These are phyloP conservation scores for Daldinia caldariorum DNA, from an alignment of 495 filamentous ascomycete genomes.

Conservation along the genomic window DNA sequence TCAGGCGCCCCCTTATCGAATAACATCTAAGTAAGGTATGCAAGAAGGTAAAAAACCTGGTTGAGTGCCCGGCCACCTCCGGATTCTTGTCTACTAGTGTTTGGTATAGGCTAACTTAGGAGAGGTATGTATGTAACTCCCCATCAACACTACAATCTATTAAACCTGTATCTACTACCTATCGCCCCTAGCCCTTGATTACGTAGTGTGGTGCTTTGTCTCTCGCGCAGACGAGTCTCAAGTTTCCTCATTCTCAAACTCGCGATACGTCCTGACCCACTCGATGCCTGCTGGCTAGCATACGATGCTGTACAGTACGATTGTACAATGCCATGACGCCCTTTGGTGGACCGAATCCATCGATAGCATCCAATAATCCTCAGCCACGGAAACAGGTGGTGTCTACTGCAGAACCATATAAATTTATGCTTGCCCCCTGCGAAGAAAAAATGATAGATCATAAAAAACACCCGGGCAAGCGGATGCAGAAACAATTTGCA, in stretches of 20 bases:
- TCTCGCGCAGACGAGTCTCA: conserved; percentile 9
- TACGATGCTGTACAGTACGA: conserved; percentile 22
- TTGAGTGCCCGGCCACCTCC: conserved; percentile 23
- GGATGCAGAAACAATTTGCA: conserved; percentile 6
- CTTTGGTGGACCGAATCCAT: conserved; percentile 26
- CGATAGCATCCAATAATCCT: conserved; percentile 45
- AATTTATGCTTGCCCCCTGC: conserved; percentile 31
- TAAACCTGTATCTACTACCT: background rate
- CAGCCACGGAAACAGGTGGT: conserved; percentile 47
- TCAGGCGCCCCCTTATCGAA: conserved; percentile 22
- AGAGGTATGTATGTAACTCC: no score
- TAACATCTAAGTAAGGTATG: background rate
- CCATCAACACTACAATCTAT: background rate
- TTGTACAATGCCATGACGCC: conserved; percentile 19
- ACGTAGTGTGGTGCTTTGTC: conserved; percentile 5
- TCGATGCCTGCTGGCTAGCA: conserved; percentile 4
- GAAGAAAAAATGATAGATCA: conserved; percentile 38
- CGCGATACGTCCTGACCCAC: conserved; percentile 17
- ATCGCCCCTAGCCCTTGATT: conserved; percentile 15
- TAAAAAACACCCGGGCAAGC: conserved; percentile 31
- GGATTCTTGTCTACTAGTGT: conserved; percentile 7
- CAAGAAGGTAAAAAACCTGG: conserved; percentile 15
- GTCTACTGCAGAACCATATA: conserved; percentile 44
- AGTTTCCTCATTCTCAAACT: conserved; percentile 21
- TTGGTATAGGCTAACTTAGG: no score